Percentiles rank a stretch among this genome's conserved stretches.
phyloP scores from a whole-genome alignment of 495 filamentous ascomycete genomes.

The Aspergillus indologenus region DNA sequence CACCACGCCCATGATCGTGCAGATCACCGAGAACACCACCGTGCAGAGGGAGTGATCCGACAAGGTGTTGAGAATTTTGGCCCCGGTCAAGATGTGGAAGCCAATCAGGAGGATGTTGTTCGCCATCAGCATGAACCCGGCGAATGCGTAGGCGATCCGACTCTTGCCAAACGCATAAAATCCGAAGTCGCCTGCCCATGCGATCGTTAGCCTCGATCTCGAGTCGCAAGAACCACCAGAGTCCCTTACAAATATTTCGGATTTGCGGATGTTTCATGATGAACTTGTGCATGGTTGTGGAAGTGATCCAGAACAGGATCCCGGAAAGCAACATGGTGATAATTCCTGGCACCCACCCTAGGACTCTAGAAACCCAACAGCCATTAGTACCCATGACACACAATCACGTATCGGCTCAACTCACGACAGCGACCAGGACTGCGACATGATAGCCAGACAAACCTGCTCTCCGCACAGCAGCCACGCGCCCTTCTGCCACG shows the following conservation, averaged over 20 bases:
- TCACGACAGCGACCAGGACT: conserved; percentile 46
- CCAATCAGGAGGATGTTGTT: conserved; percentile 41
- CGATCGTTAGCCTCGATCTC: background rate
- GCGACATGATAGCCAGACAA: conserved; percentile 49
- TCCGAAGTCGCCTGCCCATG: conserved; percentile 25
- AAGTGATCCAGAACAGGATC: conserved; percentile 41
- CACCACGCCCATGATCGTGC: conserved; percentile 36
- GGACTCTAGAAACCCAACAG: conserved; percentile 23
- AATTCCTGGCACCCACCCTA: conserved; percentile 47
- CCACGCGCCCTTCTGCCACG: conserved; percentile 47
- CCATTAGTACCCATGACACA: background rate
- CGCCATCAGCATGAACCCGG: conserved; percentile 38
- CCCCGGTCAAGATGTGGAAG: conserved; percentile 39
- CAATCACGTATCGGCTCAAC: background rate
- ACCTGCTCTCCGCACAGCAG: conserved; percentile 46
- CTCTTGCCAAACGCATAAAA: conserved; percentile 43
- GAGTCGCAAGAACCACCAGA: background rate
- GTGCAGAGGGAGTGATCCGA: conserved; percentile 38
- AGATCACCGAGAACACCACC: conserved; percentile 34
- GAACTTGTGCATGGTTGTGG: conserved; percentile 47
- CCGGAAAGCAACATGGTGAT: conserved; percentile 38
- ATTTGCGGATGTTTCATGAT: conserved; percentile 50
- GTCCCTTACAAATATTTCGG: conserved; percentile 42
- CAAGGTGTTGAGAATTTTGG: conserved; percentile 36
- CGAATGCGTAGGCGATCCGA: conserved; percentile 32